Conservation (phyloP, 2,329 filamentous ascomycete genomes). For the Dactylellina cionopaga region DNA sequence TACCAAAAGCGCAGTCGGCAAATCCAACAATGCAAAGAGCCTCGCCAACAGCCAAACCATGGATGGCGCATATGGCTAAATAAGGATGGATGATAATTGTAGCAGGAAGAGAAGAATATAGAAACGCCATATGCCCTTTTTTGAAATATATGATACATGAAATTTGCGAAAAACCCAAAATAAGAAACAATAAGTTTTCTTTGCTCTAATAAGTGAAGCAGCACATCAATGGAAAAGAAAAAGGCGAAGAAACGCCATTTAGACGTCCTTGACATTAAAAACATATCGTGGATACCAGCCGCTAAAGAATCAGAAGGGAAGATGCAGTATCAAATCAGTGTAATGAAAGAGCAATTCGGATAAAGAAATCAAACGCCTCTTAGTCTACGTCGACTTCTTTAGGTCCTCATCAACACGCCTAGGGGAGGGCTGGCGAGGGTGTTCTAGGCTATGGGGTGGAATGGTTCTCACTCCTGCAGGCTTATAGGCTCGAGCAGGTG, state of each 20-base stretch:
- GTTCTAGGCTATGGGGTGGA: constrained; percentile 33
- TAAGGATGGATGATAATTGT: neutral
- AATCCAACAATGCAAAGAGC: constrained; percentile 15
- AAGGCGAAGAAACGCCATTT: neutral
- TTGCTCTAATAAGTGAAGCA: no score
- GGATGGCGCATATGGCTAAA: neutral
- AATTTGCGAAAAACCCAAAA: neutral
- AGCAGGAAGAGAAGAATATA: neutral
- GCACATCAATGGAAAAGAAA: constrained; percentile 2
- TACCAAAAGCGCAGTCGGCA: constrained; percentile 30
- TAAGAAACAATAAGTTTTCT: neutral
- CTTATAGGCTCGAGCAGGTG: constrained; percentile 41
- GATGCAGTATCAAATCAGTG: neutral
- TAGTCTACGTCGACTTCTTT: neutral
- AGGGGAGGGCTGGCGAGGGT: constrained; percentile 16
- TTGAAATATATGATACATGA: neutral
- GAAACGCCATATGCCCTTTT: neutral
- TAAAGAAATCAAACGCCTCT: neutral
- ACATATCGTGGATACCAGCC: constrained; percentile 16
- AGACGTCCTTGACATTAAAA: constrained; percentile 1
- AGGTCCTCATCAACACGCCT: constrained; percentile 33
- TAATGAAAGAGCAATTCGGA: neutral
- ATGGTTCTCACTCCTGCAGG: constrained; percentile 22
- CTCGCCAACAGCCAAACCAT: constrained; percentile 3
- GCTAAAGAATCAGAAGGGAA: constrained; percentile 2